Percentiles rank a stretch among this genome's conserved stretches.
phyloP scores from a whole-genome alignment of 148 eudicot species.

The Vaccinium corymbosum region DNA sequence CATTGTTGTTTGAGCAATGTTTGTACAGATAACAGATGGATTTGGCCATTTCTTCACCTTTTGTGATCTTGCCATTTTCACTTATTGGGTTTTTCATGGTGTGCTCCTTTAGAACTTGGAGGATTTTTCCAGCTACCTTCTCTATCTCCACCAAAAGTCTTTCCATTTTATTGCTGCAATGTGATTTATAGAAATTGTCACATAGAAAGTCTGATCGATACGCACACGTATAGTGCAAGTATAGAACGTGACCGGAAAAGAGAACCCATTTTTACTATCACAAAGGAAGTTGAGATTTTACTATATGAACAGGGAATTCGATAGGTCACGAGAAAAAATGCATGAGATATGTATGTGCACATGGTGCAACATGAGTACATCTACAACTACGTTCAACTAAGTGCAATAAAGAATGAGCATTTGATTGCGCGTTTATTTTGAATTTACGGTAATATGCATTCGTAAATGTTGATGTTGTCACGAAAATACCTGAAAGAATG shows the following conservation, averaged over 20 bases:
- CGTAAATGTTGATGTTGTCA: not conserved
- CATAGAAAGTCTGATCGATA: not conserved
- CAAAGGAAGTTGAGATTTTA: not conserved
- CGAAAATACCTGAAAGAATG: not conserved
- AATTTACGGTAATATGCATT: not conserved
- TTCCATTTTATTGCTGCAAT: conserved; percentile 54
- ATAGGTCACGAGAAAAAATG: not conserved
- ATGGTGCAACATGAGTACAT: not conserved
- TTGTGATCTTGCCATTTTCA: not conserved
- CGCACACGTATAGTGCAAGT: not conserved
- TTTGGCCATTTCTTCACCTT: conserved; percentile 22
- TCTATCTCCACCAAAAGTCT: conserved; percentile 38
- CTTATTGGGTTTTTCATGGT: not conserved
- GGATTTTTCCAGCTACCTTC: conserved; percentile 34
- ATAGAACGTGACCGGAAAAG: not conserved
- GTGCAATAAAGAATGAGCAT: not conserved
- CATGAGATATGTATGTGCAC: not conserved
- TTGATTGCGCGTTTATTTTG: not conserved
- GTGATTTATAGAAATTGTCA: not conserved
- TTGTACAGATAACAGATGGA: conserved; percentile 54
- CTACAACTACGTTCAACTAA: too few relatives aligned
- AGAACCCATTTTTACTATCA: not conserved
- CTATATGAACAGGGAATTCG: not conserved
- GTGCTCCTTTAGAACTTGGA: conserved; percentile 25
- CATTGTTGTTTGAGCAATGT: conserved; percentile 32